These are phyloP conservation scores for Verticillium zaregamsianum DNA, from an alignment of 2,329 filamentous ascomycete species.

Conservation along the genomic window DNA sequence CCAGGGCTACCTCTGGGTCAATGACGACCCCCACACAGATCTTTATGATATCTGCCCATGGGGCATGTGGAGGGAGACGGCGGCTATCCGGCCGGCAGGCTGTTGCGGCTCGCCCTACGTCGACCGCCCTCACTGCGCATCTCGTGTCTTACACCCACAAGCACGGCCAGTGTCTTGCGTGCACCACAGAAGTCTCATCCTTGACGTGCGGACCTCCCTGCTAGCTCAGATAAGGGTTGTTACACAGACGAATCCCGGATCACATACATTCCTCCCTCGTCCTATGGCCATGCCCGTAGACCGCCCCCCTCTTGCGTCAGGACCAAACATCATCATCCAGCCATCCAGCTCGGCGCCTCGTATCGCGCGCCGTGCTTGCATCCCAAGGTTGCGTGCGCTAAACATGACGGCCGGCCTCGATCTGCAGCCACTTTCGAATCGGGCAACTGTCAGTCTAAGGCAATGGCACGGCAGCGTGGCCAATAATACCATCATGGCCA, in stretches of 20 bases:
- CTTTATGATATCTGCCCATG: background rate
- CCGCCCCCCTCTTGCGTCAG: background rate
- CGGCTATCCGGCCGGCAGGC: background rate
- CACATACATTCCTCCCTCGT: background rate
- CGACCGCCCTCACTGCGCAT: background rate
- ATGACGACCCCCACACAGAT: background rate
- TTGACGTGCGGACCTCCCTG: background rate
- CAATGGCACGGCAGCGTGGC: background rate
- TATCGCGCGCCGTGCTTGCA: background rate
- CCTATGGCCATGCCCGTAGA: background rate
- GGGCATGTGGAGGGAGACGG: background rate
- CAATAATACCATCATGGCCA: background rate
- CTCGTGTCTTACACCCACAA: background rate
- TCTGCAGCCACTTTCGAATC: background rate
- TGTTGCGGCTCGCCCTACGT: background rate
- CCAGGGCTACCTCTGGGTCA: background rate
- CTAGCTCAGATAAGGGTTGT: background rate
- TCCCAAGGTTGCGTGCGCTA: background rate
- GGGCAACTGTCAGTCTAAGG: background rate
- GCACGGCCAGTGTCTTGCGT: background rate
- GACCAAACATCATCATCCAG: background rate
- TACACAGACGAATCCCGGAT: background rate
- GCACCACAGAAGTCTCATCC: background rate
- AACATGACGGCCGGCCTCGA: background rate
- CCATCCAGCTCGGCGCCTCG: background rate